phyloP scores from a whole-genome alignment of 306 rosid genomes.

The Prunus salicina region DNA sequence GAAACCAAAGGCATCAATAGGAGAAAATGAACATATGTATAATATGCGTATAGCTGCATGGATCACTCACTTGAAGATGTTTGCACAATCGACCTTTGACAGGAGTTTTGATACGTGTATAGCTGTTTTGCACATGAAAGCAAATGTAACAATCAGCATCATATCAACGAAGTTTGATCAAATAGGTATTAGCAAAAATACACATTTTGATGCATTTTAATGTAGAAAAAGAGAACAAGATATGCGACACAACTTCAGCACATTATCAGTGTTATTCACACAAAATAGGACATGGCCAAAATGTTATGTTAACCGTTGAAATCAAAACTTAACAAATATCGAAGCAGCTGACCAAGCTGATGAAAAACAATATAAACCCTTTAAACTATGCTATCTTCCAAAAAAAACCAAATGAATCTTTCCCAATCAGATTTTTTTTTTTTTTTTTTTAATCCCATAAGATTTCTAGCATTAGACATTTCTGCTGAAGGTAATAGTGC shows the following conservation, averaged over 20 bases:
- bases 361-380: background rate
- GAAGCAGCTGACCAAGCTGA: background rate
- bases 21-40: background rate
- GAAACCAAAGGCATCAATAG: background rate
- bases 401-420: background rate
- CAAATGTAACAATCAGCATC: slow-evolving; percentile 19
- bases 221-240: background rate
- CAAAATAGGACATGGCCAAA: background rate
- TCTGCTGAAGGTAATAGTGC: background rate
- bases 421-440: background rate
- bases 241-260: background rate
- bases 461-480: background rate
- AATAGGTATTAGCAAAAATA: background rate
- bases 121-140: slow-evolving; percentile 49
- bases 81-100: slow-evolving; percentile 88
- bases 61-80: slow-evolving; percentile 73
- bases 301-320: background rate
- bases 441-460: background rate
- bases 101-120: slow-evolving; percentile 69
- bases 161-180: background rate
- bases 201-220: background rate
- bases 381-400: background rate
- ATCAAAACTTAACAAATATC: background rate
- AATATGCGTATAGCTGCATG: slow-evolving; percentile 12
- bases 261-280: background rate